A percentile compares a stretch with the other conserved stretches of the same genome.
These are phyloP conservation scores for Erodium moschatum DNA, from an alignment of 441 rosid genomes.

Conservation along the genomic window DNA sequence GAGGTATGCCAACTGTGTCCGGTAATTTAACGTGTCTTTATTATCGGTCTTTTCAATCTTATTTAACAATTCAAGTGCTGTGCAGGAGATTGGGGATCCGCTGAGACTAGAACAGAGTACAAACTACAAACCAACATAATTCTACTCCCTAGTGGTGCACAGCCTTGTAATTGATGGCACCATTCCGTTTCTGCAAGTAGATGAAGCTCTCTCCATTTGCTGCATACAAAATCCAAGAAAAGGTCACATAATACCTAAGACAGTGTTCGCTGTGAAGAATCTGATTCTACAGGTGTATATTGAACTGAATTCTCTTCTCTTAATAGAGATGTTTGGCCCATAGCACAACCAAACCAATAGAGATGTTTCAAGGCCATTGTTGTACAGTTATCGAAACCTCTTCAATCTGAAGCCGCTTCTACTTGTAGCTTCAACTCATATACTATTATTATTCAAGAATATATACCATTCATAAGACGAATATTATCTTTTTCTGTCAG, in stretches of 20 bases:
- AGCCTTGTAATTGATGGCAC: constrained; percentile 16
- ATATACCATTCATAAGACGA: neutral
- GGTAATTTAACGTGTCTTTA: neutral
- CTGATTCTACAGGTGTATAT: neutral
- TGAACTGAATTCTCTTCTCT: neutral
- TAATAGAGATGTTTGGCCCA: neutral
- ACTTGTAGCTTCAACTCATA: constrained; percentile 5
- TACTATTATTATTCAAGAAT: constrained; percentile 5
- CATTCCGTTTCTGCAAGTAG: constrained; percentile 13
- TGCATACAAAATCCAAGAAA: constrained; percentile 20
- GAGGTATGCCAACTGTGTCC: constrained; percentile 5
- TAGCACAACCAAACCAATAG: constrained; percentile 19
- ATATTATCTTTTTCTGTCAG: neutral
- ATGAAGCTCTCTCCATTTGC: constrained; percentile 15
- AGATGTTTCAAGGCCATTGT: constrained; percentile 21
- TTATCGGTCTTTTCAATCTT: neutral
- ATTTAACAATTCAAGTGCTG: constrained; percentile 8
- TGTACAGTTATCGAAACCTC: constrained; percentile 28
- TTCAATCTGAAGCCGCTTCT: neutral
- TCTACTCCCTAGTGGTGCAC: constrained; percentile 13
- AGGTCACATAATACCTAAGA: constrained; percentile 17
- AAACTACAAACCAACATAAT: neutral
- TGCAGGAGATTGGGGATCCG: constrained; percentile 46
- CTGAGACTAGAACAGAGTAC: constrained; percentile 20
- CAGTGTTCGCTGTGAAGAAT: neutral